phyloP scores from a whole-genome alignment of 148 eudicot genomes.

The Rhododendron mucronatum region DNA sequence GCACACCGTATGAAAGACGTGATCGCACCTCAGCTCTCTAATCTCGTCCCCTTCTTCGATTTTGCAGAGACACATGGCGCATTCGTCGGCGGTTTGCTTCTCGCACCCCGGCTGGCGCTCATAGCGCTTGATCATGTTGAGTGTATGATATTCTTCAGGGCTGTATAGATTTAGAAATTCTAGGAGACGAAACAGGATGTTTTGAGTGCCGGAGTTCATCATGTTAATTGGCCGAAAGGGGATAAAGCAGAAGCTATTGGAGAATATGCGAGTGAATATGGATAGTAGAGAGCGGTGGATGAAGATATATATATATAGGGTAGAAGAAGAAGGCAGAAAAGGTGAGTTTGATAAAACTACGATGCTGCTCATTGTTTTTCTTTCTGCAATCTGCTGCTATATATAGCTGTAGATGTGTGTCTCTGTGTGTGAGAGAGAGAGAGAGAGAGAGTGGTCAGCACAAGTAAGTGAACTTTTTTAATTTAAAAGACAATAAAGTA shows the following conservation, averaged over 20 bases:
- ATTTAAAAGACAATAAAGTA: no score
- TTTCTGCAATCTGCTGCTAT: no score
- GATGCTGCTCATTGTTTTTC: no score
- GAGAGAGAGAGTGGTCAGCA: neutral
- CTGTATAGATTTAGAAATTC: neutral
- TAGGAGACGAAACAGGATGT: neutral
- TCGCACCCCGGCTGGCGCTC: neutral
- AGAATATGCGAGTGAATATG: no score
- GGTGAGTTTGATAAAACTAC: no score
- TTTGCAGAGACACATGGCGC: neutral
- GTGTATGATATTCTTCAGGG: neutral
- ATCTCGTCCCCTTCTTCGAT: neutral
- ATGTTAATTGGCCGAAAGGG: neutral
- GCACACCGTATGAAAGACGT: no score
- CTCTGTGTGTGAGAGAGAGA: no score
- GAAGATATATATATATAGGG: no score
- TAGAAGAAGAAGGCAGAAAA: no score
- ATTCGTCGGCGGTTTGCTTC: neutral
- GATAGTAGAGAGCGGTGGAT: no score
- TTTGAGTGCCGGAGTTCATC: neutral
- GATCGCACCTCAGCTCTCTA: neutral
- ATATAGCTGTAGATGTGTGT: no score
- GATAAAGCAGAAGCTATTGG: no score
- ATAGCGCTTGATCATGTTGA: neutral
- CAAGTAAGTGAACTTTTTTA: neutral